phyloP scores from a whole-genome alignment of 805 yeast genomes.

The Yarrowia sp. region DNA sequence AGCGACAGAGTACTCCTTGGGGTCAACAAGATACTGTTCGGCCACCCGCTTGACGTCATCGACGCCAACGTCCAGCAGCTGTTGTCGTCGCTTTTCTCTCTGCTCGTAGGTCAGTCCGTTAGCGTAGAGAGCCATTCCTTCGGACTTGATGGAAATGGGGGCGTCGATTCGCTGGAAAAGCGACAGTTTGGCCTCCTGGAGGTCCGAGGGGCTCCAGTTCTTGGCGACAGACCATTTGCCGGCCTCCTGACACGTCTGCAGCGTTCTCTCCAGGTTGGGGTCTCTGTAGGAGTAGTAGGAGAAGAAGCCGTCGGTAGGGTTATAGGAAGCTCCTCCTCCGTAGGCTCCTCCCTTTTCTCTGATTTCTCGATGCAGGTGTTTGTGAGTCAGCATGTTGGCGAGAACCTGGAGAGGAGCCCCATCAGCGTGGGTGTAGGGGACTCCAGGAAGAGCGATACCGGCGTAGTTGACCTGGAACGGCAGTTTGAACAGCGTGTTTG shows the following conservation, averaged over 20 bases:
- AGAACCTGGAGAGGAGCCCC: constrained; percentile 84
- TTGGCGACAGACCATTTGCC: constrained; percentile 48
- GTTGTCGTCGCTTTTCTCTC: constrained; percentile 76
- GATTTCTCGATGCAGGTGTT: constrained; percentile 79
- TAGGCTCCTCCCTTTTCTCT: constrained; percentile 97
- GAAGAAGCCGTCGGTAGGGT: constrained; percentile 75
- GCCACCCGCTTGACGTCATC: constrained; percentile 62
- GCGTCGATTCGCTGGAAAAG: constrained; percentile 91
- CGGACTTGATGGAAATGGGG: constrained; percentile 75
- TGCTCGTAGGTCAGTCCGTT: constrained; percentile 72
- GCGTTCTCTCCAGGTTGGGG: constrained; percentile 75
- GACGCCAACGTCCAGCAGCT: constrained; percentile 61
- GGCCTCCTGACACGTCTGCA: constrained; percentile 54
- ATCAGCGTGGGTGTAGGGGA: constrained; percentile 62
- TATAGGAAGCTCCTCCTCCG: constrained; percentile 90
- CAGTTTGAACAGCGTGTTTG: constrained; percentile 54
- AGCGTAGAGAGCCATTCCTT: constrained; percentile 65
- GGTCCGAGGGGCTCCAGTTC: constrained; percentile 59
- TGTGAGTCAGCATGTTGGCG: constrained; percentile 75
- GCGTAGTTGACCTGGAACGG: constrained; percentile 90
- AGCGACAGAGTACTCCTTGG: constrained; percentile 10
- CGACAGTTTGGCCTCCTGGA: constrained; percentile 86
- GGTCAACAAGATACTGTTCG: constrained; percentile 53
- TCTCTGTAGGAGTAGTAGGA: constrained; percentile 89
- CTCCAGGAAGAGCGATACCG: constrained; percentile 63